A percentile compares a stretch with the other conserved stretches of the same genome.
Evolutionary conservation across 495 filamentous ascomycete species (phyloP).

Genomic region (Penicillium roqueforti): DNA sequence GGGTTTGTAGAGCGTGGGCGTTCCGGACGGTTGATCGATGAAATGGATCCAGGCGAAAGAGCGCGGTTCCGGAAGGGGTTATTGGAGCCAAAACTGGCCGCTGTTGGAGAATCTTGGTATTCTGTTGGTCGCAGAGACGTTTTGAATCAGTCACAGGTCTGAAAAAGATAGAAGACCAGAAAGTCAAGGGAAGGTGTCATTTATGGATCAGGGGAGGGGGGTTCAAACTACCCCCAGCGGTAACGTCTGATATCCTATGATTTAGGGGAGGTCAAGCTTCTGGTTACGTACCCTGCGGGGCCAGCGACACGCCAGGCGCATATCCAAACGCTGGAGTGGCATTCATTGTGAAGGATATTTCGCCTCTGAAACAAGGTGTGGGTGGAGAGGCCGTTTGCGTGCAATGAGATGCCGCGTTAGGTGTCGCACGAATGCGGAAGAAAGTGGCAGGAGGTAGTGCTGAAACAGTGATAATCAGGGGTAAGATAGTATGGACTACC

Average conservation of each 20-base stretch:
- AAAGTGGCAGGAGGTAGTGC: constrained; percentile 4
- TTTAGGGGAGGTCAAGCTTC: not conserved
- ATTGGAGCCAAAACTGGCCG: constrained; percentile 77
- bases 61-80: constrained; percentile 97
- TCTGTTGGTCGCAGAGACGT: constrained; percentile 12
- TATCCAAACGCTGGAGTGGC: constrained; percentile 38
- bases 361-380: constrained; percentile 19
- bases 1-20: constrained; percentile 84
- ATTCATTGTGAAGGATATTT: constrained; percentile 29
- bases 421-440: constrained; percentile 21
- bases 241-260: not conserved
- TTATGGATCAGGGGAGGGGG: constrained; percentile 5
- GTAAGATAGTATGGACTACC: not conserved
- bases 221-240: not conserved
- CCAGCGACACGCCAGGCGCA: constrained; percentile 38
- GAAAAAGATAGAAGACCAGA: not conserved
- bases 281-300: constrained; percentile 38
- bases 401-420: constrained; percentile 9
- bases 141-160: constrained; percentile 12
- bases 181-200: constrained; percentile 4
- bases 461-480: constrained; percentile 6
- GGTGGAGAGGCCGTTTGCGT: constrained; percentile 18
- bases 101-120: constrained; percentile 41
- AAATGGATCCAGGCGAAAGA: constrained; percentile 56
- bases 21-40: constrained; percentile 43